Base-by-base conservation (phyloP, 108 stramenopile species). In the Cylindrotheca fusiformis region DNA sequence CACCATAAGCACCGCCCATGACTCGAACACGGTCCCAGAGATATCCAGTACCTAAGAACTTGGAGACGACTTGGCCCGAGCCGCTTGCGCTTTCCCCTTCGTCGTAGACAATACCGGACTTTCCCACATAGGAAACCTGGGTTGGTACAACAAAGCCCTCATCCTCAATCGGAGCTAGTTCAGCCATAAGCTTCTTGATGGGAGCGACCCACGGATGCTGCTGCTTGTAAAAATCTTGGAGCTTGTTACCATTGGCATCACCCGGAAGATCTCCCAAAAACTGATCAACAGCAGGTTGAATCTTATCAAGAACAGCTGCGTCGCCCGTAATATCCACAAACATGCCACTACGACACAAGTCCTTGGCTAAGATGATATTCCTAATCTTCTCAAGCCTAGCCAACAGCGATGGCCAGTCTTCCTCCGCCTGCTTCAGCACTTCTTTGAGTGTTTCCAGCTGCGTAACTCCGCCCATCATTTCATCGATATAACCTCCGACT, bases 1-100 rank as follows among this genome's bases (percentile, higher is more conserved):
- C 96, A 47, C 96, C 97, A 67, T 98, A 98, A 1, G 97, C 97
- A 23, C 97, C 97, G n/a, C 95, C 95, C 77, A 85, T 85, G n/a
- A 98, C 96, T 27, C 96, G 77, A 5, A 98, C 96, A 45, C 93
- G 77, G 66, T 98, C 96, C 96, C 96, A 97, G 57, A 97, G 78
- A 67, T 85, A 85, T 49, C 95, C 95, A 27, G 91, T 96, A 30
- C 92, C 72, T 25, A 98, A 81, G 69, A 83, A 96, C 45, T 85
- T 72, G 0, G 78, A 49, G 47, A 95, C 84, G 48, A 96, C 94
- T 28, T 82, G 61, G 3, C 87, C 72, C 6, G 92, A 69, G 20
- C 96, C 96, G 45, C 77, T 73, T 12, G 94, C 78, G 6, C 52
- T 29, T 71, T 98, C 97, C 5, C 94, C 96, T 21, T 82, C 77